Evolutionary conservation across 108 stramenopile genomes (phyloP), one percentile per base, ranked within the genome.

Genomic region (Skeletonema potamos): DNA sequence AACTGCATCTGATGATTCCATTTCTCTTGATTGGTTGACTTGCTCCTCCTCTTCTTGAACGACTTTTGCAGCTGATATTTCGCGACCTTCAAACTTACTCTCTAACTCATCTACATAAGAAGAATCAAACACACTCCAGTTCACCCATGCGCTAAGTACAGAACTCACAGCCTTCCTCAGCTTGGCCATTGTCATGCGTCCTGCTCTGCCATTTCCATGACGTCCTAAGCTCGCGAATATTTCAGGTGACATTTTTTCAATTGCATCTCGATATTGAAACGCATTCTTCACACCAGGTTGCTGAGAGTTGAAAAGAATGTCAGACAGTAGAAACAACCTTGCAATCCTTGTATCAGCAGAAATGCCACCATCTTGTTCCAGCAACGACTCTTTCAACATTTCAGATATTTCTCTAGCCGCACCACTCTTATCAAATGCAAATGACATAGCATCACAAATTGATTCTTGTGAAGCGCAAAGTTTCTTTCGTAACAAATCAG

Each of bases 261-360:
- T 88, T 3, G 89, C 87, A 67, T 90, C 87, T 48, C 93, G 75
- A 68, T 89, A 94, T 20, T 77, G 85, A 75, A 91, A 94, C 32
- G 91, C 93, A 68, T 92, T 94, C 34, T 74, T 54, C 3, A 94
- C 89, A n/a, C 93, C 93, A 27, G 91, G 91, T 62, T 94, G 93
- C 74, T 94, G 93, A 11, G 91, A 92, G 74, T 94, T 94, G 84
- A 90, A 92, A 46, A 94, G 62, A 57, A 94, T 82, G 62, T 94
- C 93, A 2, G 93, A 94, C 29, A 94, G 27, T 2, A 94, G 79
- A 66, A 77, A 94, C 67, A 94, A 62, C 67, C 91, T 75, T 29
- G 93, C 93, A 44, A 89, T 87, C 41, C 83, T 62, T 12, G 86
- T 81, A 43, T 92, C 93, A 17, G 81, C 69, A 28, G 82, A 78